These are phyloP conservation scores for Phytophthora foliorum DNA, from an alignment of 352 stramenopile species.

Conservation along the genomic window DNA sequence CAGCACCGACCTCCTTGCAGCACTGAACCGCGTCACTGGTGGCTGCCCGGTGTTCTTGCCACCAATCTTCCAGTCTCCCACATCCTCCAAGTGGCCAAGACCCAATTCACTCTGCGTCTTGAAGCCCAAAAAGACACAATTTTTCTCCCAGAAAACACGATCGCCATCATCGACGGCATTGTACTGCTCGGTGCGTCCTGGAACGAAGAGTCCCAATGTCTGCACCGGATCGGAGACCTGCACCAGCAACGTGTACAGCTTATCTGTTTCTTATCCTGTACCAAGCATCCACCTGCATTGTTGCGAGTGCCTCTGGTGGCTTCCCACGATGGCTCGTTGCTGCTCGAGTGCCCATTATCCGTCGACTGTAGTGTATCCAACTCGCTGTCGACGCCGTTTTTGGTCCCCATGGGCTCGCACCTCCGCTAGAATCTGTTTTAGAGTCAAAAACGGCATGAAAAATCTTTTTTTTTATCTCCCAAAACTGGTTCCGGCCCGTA, in stretches of 20 bases:
- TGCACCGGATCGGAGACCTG: slow-evolving; percentile 2
- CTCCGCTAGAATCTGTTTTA: slow-evolving; percentile 18
- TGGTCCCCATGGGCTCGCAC: slow-evolving; percentile 21
- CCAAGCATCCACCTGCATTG: neutral
- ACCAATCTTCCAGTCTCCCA: slow-evolving; percentile 6
- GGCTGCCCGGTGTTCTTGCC: slow-evolving; percentile 28
- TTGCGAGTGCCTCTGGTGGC: slow-evolving; percentile 22
- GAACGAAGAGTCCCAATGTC: slow-evolving; percentile 29
- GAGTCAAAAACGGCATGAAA: no score
- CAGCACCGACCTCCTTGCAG: neutral
- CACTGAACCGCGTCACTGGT: slow-evolving; percentile 11
- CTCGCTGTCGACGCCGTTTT: slow-evolving; percentile 19
- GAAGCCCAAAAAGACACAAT: neutral
- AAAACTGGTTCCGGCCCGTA: neutral
- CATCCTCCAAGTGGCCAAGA: slow-evolving; percentile 18
- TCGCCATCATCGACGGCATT: slow-evolving; percentile 46
- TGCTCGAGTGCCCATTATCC: slow-evolving; percentile 33
- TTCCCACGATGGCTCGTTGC: slow-evolving; percentile 5
- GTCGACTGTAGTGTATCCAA: neutral
- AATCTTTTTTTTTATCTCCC: no score
- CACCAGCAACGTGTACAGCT: slow-evolving; percentile 35
- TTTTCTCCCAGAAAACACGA: slow-evolving; percentile 1
- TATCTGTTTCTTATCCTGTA: slow-evolving; percentile 5
- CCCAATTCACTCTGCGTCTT: slow-evolving; percentile 14
- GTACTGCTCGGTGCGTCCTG: slow-evolving; percentile 42